Percentiles rank a stretch among this genome's conserved stretches.
These are phyloP conservation scores for Volutella citrinella DNA, from an alignment of 2,329 filamentous ascomycete species.

Conservation along the genomic window DNA sequence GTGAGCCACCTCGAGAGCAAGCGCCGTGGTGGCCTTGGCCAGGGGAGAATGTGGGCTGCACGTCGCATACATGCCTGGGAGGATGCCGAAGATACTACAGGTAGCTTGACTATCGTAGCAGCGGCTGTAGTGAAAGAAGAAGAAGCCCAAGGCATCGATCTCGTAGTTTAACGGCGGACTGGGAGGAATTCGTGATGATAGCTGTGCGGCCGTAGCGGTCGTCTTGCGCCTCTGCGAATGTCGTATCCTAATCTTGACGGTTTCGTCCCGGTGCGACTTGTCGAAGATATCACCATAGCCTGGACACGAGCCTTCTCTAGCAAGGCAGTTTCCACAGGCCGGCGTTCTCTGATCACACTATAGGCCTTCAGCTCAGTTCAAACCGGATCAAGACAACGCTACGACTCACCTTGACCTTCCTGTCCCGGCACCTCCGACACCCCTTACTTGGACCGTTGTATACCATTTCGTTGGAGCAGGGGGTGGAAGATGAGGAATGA, in stretches of 20 bases:
- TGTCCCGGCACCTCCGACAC: slow-evolving; percentile 1
- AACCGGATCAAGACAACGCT: not conserved
- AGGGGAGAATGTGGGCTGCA: not conserved
- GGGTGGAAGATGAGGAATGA: too few relatives aligned
- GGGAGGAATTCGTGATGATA: not conserved
- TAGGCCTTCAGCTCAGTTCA: not conserved
- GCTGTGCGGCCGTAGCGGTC: not conserved
- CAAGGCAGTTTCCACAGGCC: slow-evolving; percentile 1
- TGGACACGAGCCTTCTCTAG: not conserved
- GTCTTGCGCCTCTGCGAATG: not conserved
- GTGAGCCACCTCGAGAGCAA: slow-evolving; percentile 4
- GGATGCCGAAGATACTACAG: slow-evolving; percentile 6
- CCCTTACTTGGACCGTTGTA: slow-evolving; percentile 6
- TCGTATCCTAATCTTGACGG: not conserved
- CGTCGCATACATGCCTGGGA: slow-evolving; percentile 3
- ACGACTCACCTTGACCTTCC: slow-evolving; percentile 1
- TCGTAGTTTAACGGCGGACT: not conserved
- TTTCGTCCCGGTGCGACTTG: slow-evolving; percentile 2
- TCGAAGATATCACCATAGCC: slow-evolving; percentile 3
- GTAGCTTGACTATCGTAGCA: slow-evolving; percentile 1
- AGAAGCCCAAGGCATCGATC: slow-evolving; percentile 3
- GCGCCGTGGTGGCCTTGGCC: slow-evolving; percentile 4
- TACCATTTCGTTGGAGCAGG: not conserved
- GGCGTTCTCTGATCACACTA: slow-evolving; percentile 3
- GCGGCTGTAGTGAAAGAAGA: slow-evolving; percentile 5